Base-by-base conservation (phyloP, 345 rosid species). In the Arabis hirsuta region DNA sequence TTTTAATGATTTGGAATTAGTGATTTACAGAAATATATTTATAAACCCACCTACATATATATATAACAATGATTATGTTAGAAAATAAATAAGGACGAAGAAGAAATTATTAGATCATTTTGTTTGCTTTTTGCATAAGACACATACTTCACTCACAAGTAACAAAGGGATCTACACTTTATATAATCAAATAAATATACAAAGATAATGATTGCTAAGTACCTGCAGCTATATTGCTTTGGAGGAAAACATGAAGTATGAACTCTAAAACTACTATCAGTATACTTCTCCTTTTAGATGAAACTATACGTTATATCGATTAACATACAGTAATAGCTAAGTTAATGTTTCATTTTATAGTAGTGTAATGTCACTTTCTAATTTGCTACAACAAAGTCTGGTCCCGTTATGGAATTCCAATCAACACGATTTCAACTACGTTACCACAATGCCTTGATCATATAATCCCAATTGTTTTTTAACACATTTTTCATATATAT, bases 391-490 rank as follows among this genome's bases (percentile, higher is more conserved):
- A 38, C 4, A 63, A 54, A 63, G 53, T n/a, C 1, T 71, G 24
- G 42, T 63, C 31, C 55, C 44, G 34, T 55, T 36, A 36, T 55
- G 42, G 12, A 55, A 72, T 5, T 72, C 55, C 24, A 63, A 22
- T 63, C 57, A 55, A 56, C n/a, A 45, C 3, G 34, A 19, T 44
- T 69, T 67, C 48, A 54, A 53, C 14, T 52, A 74, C 73, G 63
- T 61, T 44, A 67, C 57, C 31, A 60, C 68, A 52, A 60, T 50
- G 57, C 67, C 69, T 62, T 34, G 12, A 44, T 74, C 73, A 74
- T 42, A 7, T 50, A 12, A 44, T n/a, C 29, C 20, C 47, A 44
- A 24, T 48, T 48, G 46, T 41, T 50, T 39, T 38, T 41, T 31
- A 39, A 12, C 12, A 19, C 9, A 29, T 4, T 36, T 16, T 6